phyloP scores from a whole-genome alignment of 768 basidiomycete species.

The Neoboletus brunneissimus region DNA sequence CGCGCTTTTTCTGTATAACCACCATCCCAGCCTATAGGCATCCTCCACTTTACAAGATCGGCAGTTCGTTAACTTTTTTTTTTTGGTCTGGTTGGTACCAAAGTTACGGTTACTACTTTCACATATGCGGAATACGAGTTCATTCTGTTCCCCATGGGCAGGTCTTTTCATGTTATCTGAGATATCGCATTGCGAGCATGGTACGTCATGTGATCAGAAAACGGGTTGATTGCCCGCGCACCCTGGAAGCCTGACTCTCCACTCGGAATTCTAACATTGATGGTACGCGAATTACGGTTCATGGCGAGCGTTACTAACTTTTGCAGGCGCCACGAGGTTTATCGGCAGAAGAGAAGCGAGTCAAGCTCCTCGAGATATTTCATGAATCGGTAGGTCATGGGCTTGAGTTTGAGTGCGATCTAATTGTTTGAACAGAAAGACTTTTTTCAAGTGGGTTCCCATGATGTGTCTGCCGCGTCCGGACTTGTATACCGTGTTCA shows the following conservation, averaged over 20 bases:
- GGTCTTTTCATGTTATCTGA: neutral
- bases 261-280: constrained; percentile 4
- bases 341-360: constrained; percentile 86
- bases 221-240: neutral
- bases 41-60: constrained; percentile 9
- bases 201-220: constrained; percentile 28
- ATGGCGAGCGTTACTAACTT: neutral
- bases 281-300: constrained; percentile 16
- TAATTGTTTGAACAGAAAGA: constrained; percentile 55
- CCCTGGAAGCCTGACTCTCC: neutral
- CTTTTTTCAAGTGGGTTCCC: constrained; percentile 60
- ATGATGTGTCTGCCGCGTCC: neutral
- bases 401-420: neutral
- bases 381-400: constrained; percentile 68
- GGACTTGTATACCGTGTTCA: neutral
- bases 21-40: constrained; percentile 7
- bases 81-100: constrained; percentile 25
- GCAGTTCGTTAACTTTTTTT: constrained; percentile 21
- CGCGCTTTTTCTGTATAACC: constrained; percentile 14
- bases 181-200: neutral
- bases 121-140: constrained; percentile 26
- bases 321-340: constrained; percentile 75
- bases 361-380: constrained; percentile 87
- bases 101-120: constrained; percentile 14
- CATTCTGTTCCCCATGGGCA: constrained; percentile 8